phyloP scores from a whole-genome alignment of 2,329 filamentous ascomycete species.

The Ustulina deusta region DNA sequence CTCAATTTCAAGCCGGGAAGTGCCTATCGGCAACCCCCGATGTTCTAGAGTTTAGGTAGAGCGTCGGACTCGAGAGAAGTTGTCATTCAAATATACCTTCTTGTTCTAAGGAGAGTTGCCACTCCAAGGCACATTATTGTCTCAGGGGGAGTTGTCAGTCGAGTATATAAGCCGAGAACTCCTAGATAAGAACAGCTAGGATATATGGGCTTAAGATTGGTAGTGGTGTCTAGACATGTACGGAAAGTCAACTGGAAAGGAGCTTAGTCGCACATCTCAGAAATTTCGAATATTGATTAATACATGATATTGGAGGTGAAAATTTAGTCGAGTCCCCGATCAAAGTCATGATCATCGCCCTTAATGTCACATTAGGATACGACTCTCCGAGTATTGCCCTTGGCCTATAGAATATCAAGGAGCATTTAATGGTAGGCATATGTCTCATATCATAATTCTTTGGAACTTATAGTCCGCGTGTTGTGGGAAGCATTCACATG shows the following conservation, averaged over 20 bases:
- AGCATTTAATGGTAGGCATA: not conserved
- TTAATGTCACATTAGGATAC: not conserved
- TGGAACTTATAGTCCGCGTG: not conserved
- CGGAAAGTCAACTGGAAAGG: not conserved
- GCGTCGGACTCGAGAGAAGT: too few relatives aligned
- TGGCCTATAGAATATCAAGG: not conserved
- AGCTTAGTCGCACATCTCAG: not conserved
- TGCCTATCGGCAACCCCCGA: too few relatives aligned
- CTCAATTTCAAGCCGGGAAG: too few relatives aligned
- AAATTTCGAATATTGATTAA: not conserved
- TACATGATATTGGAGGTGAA: not conserved
- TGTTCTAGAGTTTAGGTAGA: too few relatives aligned
- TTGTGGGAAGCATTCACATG: too few relatives aligned
- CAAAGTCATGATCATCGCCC: not conserved
- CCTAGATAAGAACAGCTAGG: not conserved
- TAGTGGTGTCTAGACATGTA: not conserved
- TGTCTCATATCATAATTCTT: not conserved
- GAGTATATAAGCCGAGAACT: not conserved
- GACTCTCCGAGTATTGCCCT: not conserved
- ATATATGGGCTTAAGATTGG: constrained; percentile 15
- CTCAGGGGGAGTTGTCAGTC: not conserved
- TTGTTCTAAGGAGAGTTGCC: not conserved
- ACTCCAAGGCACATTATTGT: not conserved
- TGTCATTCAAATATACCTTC: not conserved
- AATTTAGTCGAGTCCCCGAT: not conserved